Evolutionary conservation across 441 rosid species (phyloP).

Genomic region (Daphne laureola): DNA sequence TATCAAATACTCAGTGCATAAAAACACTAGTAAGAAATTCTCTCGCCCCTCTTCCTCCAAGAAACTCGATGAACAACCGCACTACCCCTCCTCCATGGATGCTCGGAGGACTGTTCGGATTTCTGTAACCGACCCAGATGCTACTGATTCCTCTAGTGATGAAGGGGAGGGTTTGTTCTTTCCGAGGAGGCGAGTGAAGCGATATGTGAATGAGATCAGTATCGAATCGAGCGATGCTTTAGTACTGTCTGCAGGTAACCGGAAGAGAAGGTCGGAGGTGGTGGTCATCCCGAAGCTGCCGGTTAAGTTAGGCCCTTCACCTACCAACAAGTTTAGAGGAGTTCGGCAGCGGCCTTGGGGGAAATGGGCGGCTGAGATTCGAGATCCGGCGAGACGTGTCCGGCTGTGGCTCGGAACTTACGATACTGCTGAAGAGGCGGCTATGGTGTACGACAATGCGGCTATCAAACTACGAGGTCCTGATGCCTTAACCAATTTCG

Average conservation of each 20-base stretch:
- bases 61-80: conserved; percentile 14
- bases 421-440: conserved; percentile 94
- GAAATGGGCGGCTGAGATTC: conserved; percentile 97
- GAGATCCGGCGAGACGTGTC: conserved; percentile 77
- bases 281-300: conserved; percentile 17
- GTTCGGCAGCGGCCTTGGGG: conserved; percentile 98
- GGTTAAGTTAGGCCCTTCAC: conserved; percentile 15
- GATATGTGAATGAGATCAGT: conserved; percentile 56
- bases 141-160: conserved; percentile 93
- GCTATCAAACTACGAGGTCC: conserved; percentile 90
- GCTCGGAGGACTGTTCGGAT: conserved; percentile 38
- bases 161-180: conserved; percentile 58
- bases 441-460: conserved; percentile 85
- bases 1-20: conserved; percentile 57
- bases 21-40: conserved; percentile 33
- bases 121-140: conserved; percentile 56
- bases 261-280: conserved; percentile 29
- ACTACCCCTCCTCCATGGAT: not conserved
- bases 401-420: conserved; percentile 94
- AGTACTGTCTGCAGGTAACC: conserved; percentile 2
- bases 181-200: conserved; percentile 48
- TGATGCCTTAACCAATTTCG: conserved; percentile 75
- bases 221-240: conserved; percentile 27
- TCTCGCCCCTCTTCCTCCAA: conserved; percentile 23
- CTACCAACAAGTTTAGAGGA: conserved; percentile 55